Base-by-base conservation (phyloP, 1,139 yeast genomes). In the Yamadazyma buinensis region DNA sequence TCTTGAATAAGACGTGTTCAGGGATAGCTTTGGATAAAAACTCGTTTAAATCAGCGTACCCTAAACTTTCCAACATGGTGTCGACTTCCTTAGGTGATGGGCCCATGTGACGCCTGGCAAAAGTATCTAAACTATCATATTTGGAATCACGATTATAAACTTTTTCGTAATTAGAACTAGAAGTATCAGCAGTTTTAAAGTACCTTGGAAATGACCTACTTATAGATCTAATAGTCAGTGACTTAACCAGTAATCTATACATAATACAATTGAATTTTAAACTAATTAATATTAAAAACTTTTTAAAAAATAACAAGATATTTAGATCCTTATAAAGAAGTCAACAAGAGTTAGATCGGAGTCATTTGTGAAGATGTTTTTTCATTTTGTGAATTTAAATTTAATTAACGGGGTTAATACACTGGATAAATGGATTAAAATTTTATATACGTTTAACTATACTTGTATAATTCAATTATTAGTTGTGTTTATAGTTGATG, bases 21-120 rank as follows among this genome's bases (percentile, higher is more conserved):
- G 98, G 98, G 9, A 92, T 80, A 9, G 88, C 90, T 21, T 76
- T 69, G 13, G 70, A 49, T 38, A 90, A 76, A 50, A 92, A 90
- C 33, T 78, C 77, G 37, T 80, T 80, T 36, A 90, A 59, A 51
- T 84, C 83, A 1, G 61, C 49, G 57, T 81, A 79, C 4, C 90
- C 92, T 35, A 90, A 69, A 8, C 72, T 61, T 6, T 59, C 43
- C 40, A 92, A 72, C 95, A 90, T 86, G 21, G 60, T 55, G 13
- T 63, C 54, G 19, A 84, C 84, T 42, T 85, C 78, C 1, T 51
- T 55, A 0, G 85, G 78, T 14, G 76, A 70, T 15, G 97, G 94
- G 12, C 98, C 98, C 42, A 88, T 69, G 63, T 92, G 98, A 52
- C 97, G 84, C 55, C 94, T 77, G 33, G 86, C 77, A 59, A 90